Evolutionary conservation across 352 stramenopile species (phyloP).

Genomic region (Phytophthora vignae): DNA sequence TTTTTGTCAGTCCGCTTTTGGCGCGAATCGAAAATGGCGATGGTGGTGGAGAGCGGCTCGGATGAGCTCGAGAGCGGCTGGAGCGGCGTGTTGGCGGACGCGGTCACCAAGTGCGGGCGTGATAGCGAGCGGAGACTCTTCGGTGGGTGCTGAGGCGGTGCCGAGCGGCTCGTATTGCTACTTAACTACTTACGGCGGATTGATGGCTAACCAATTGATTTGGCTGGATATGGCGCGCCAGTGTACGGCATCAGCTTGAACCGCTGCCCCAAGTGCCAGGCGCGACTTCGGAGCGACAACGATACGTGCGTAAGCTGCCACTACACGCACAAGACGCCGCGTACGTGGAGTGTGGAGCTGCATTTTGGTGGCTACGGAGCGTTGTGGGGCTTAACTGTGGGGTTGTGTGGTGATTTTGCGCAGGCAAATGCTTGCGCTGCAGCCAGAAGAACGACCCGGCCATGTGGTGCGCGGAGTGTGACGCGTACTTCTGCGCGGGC

Average conservation of each 20-base stretch:
- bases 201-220: neutral
- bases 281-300: constrained; percentile 42
- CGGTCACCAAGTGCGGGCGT: constrained; percentile 58
- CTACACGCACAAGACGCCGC: constrained; percentile 40
- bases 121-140: constrained; percentile 60
- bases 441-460: constrained; percentile 36
- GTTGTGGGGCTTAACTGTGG: neutral
- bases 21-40: neutral
- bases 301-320: constrained; percentile 54
- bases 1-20: constrained; percentile 7
- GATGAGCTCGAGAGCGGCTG: constrained; percentile 15
- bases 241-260: constrained; percentile 72
- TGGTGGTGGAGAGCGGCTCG: too few species aligned
- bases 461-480: constrained; percentile 77
- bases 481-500: constrained; percentile 65
- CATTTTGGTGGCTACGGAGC: neutral
- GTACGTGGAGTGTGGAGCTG: constrained; percentile 30
- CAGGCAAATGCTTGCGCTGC: constrained; percentile 60
- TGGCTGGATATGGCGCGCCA: constrained; percentile 29
- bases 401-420: constrained; percentile 8
- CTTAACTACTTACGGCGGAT: neutral
- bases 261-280: constrained; percentile 56
- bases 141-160: constrained; percentile 34
- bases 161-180: neutral
- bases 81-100: constrained; percentile 49